phyloP scores from a whole-genome alignment of 345 rosid species.

The Toxicodendron radicans region DNA sequence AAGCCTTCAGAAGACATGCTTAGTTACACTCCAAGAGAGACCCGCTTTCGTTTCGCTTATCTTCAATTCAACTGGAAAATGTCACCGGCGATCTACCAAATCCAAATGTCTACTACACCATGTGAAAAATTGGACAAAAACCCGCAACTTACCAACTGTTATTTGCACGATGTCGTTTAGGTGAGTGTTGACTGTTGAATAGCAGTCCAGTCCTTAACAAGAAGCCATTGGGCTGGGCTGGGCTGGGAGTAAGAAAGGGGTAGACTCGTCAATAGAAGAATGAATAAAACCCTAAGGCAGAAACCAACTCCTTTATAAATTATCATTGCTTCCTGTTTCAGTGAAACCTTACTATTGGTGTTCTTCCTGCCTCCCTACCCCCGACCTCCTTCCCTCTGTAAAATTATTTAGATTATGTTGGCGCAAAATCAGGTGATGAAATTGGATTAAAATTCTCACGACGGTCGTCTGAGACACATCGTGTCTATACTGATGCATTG shows the following conservation, averaged over 20 bases:
- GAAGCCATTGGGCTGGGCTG: neutral
- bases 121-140: neutral
- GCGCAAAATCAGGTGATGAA: slow-evolving; percentile 43
- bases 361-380: too few relatives aligned
- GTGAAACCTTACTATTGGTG: too few relatives aligned
- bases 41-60: neutral
- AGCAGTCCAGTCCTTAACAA: neutral
- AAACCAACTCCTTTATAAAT: neutral
- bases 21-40: neutral
- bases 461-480: slow-evolving; percentile 71
- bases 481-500: slow-evolving; percentile 38
- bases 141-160: neutral
- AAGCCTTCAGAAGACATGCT: slow-evolving; percentile 59
- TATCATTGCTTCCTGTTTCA: too few relatives aligned
- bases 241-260: neutral
- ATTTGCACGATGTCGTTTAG: neutral
- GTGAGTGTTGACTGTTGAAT: neutral
- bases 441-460: slow-evolving; percentile 58
- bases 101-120: neutral
- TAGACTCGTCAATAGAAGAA: slow-evolving; percentile 20
- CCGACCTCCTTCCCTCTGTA: too few relatives aligned
- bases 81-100: slow-evolving; percentile 20
- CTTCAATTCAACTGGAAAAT: neutral
- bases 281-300: slow-evolving; percentile 2
- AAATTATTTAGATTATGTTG: neutral